phyloP scores from a whole-genome alignment of 225 moss, liverwort and hornwort genomes.

The Anthoceros angustus region DNA sequence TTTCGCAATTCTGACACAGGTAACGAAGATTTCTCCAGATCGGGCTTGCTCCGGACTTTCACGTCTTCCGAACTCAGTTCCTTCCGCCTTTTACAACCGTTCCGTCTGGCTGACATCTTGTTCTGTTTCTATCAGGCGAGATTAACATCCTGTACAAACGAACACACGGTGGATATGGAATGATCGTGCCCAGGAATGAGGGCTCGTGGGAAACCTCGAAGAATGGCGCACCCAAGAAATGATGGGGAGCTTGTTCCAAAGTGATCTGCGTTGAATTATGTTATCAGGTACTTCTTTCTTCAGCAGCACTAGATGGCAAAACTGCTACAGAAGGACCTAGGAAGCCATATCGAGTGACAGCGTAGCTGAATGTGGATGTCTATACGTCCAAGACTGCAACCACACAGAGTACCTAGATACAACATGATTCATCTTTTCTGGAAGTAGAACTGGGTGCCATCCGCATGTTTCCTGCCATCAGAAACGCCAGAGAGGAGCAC shows the following conservation, averaged over 20 bases:
- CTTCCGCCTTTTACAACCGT: not conserved
- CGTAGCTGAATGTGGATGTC: too few species aligned
- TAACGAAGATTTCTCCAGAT: conserved; percentile 15
- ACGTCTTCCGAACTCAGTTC: not conserved
- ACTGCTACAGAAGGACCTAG: too few species aligned
- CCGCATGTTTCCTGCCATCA: too few species aligned
- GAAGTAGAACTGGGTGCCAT: too few species aligned
- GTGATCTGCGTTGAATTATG: not conserved
- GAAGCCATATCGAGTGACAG: too few species aligned
- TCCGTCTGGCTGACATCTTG: not conserved
- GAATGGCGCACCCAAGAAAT: conserved; percentile 36
- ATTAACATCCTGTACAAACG: conserved; percentile 89
- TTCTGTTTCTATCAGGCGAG: conserved; percentile 35
- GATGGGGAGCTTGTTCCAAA: not conserved
- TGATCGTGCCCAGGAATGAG: conserved; percentile 69
- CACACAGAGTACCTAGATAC: too few species aligned
- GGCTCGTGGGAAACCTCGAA: conserved; percentile 43
- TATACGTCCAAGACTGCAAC: too few species aligned
- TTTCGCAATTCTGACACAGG: conserved; percentile 74
- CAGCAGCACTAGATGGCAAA: conserved; percentile 1
- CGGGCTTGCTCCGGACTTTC: not conserved
- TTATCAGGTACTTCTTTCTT: not conserved
- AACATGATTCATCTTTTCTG: too few species aligned
- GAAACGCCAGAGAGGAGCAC: too few species aligned
- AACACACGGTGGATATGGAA: conserved; percentile 71